Percentiles rank a stretch among this genome's conserved stretches.
Conservation (phyloP, 2,329 filamentous ascomycete genomes). For the Pleomassaria siparia region DNA sequence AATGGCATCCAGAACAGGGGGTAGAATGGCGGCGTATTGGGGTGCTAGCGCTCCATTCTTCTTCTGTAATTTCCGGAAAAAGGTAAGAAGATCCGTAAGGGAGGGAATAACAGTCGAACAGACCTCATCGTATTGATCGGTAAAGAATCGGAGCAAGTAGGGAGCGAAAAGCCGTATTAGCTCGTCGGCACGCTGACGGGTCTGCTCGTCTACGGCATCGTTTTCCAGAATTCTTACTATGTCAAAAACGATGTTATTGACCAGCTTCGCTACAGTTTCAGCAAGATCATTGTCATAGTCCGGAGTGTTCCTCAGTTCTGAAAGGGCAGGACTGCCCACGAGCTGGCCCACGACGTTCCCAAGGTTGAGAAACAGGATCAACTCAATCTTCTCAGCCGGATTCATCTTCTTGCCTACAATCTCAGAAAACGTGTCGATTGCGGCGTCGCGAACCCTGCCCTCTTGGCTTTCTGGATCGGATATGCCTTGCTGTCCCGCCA, state of each 20-base stretch:
- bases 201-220: slow-evolving; percentile 61
- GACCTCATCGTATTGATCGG: slow-evolving; percentile 96
- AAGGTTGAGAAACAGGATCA: slow-evolving; percentile 89
- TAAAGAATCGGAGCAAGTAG: slow-evolving; percentile 88
- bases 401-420: slow-evolving; percentile 99
- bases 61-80: slow-evolving; percentile 78
- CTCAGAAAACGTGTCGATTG: slow-evolving; percentile 92
- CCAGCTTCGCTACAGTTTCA: slow-evolving; percentile 91
- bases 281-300: slow-evolving; percentile 95
- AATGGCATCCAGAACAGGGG: slow-evolving; percentile 86
- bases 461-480: slow-evolving; percentile 57
- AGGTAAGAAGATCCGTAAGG: slow-evolving; percentile 87
- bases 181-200: slow-evolving; percentile 74
- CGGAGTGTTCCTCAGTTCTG: slow-evolving; percentile 75
- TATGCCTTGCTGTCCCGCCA: slow-evolving; percentile 73
- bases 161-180: slow-evolving; percentile 83
- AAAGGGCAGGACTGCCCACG: slow-evolving; percentile 77
- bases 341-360: slow-evolving; percentile 83
- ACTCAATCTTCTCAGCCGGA: slow-evolving; percentile 84
- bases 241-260: slow-evolving; percentile 86
- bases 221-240: slow-evolving; percentile 85
- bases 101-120: slow-evolving; percentile 95
- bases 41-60: slow-evolving; percentile 64
- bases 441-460: slow-evolving; percentile 83
- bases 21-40: slow-evolving; percentile 79